Conservation (phyloP, 2,329 filamentous ascomycete species). For the Peltaster fructicola region DNA sequence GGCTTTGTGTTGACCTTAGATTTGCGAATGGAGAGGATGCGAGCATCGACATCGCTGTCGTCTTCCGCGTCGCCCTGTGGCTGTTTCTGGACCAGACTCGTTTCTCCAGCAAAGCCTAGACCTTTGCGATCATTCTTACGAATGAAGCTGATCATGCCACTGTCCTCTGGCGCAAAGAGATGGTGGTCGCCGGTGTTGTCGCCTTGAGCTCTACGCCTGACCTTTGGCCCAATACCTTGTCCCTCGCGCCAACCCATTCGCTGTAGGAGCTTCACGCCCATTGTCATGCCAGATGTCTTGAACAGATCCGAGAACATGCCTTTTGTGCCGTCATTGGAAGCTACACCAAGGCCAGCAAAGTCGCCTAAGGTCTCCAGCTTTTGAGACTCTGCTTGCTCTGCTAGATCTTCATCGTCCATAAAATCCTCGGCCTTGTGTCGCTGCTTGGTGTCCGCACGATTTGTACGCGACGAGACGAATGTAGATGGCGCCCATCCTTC, state of each 20-base stretch:
- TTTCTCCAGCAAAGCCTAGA: slow-evolving; percentile 47
- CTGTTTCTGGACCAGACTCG: slow-evolving; percentile 26
- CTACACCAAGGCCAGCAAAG: slow-evolving; percentile 61
- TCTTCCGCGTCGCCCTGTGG: slow-evolving; percentile 19
- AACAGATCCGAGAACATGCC: slow-evolving; percentile 55
- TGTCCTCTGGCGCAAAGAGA: slow-evolving; percentile 74
- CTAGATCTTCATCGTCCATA: slow-evolving; percentile 94
- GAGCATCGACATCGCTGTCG: slow-evolving; percentile 14
- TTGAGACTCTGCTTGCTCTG: slow-evolving; percentile 64
- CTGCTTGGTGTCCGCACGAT: slow-evolving; percentile 51
- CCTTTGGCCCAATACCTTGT: slow-evolving; percentile 78
- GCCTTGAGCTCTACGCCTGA: slow-evolving; percentile 56
- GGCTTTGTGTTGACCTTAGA: slow-evolving; percentile 17
- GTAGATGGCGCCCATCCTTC: slow-evolving; percentile 91
- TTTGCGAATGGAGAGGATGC: slow-evolving; percentile 15
- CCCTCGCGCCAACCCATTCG: slow-evolving; percentile 94
- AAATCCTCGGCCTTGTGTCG: slow-evolving; percentile 68
- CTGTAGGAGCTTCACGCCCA: slow-evolving; percentile 69
- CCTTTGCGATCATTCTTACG: slow-evolving; percentile 54
- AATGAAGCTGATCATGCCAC: slow-evolving; percentile 46
- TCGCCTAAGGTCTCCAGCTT: slow-evolving; percentile 53
- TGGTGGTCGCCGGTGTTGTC: slow-evolving; percentile 40
- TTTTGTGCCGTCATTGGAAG: slow-evolving; percentile 33
- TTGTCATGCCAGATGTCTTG: slow-evolving; percentile 56
- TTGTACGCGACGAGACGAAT: slow-evolving; percentile 76